Base-by-base conservation (phyloP, 441 rosid species). In the Erodium trifolium region DNA sequence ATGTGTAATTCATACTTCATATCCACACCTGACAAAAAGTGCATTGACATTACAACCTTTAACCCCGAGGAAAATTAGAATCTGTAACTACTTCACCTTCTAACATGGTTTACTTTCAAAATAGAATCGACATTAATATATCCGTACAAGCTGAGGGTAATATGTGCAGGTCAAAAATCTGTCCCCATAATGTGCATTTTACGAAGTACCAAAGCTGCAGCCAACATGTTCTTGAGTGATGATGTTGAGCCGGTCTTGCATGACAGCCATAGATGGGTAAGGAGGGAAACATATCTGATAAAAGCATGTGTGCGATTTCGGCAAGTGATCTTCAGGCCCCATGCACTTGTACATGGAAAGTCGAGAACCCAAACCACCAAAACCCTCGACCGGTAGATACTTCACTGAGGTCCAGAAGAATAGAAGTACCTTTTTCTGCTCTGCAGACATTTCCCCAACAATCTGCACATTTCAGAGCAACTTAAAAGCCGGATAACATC, bases 341-440 rank as follows among this genome's bases (percentile, higher is more conserved):
- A 69, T 14, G 27, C 88, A 79, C 82, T 78, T 86, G 77, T 88
- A 84, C n/a, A 94, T 88, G 68, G 83, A 71, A 27, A 94, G 93
- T 35, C 81, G 81, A 47, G 94, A 84, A 17, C 88, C 83, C 77
- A 91, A 77, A 45, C 97, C 99, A 47, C 80, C 76, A 78, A 92
- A 94, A 29, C 99, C 98, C 82, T 92, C 99, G 4, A 86, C 82
- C 0, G 99, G 99, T 12, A 94, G 83, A 84, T 84, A 81, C 85
- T 82, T 92, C 70, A 77, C 79, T 1, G 99, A 94, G 16, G 99
- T 92, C 99, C 99, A 94, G 73, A 91, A 94, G 91, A 94, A 91
- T 47, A 94, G 89, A 68, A 94, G 84, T 37, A 76, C 77, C 78
- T 80, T 82, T 73, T 75, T 78, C 80, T 88, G 96, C 68, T 83